Conservation (phyloP, 495 filamentous ascomycete genomes). For the Polyplosphaeria fusca region DNA sequence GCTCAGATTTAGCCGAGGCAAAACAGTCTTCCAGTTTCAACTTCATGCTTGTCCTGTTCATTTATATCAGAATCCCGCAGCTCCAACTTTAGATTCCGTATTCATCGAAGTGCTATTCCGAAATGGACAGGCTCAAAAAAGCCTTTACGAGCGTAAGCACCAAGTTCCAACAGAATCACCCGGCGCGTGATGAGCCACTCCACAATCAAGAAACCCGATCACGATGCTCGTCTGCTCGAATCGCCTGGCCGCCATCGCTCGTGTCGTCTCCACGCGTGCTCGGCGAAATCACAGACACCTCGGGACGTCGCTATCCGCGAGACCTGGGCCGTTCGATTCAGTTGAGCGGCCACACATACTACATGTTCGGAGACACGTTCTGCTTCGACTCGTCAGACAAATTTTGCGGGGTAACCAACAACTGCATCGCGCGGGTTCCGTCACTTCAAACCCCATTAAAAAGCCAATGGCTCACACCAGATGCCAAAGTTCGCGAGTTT, state of each 20-base stretch:
- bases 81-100: no score
- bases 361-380: conserved; percentile 22
- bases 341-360: conserved; percentile 16
- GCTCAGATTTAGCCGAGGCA: no score
- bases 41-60: no score
- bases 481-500: background rate
- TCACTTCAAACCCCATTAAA: background rate
- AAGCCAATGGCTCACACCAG: background rate
- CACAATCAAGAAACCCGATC: background rate
- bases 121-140: background rate
- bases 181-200: background rate
- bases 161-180: background rate
- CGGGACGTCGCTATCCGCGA: conserved; percentile 6
- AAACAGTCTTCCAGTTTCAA: no score
- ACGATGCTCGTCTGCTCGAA: background rate
- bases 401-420: conserved; percentile 19
- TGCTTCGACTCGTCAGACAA: conserved; percentile 13
- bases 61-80: no score
- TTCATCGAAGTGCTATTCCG: no score
- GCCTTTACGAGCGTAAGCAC: background rate
- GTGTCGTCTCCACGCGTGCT: background rate
- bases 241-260: background rate
- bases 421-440: conserved; percentile 12
- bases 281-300: background rate
- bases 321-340: conserved; percentile 13